Evolutionary conservation across 306 rosid genomes (phyloP).

Genomic region (Inga leiocalycina): DNA sequence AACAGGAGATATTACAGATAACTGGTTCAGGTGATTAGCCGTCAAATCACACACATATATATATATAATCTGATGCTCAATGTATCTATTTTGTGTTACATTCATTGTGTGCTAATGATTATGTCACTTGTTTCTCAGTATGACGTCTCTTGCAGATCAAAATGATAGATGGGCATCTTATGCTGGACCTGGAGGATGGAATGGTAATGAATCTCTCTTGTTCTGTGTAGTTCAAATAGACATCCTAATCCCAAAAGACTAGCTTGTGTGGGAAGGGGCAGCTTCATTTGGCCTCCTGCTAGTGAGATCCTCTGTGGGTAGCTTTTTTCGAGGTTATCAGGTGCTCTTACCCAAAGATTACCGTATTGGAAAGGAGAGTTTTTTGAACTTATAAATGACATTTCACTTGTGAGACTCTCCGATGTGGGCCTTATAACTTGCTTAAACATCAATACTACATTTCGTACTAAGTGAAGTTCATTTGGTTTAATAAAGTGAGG

Average conservation of each 20-base stretch:
- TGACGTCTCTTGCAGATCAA: conserved; percentile 60
- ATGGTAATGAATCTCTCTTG: conserved; percentile 45
- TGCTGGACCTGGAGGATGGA: conserved; percentile 80
- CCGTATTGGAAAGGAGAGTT: too few relatives aligned
- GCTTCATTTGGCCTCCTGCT: too few relatives aligned
- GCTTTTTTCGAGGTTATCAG: too few relatives aligned
- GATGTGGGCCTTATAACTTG: too few relatives aligned
- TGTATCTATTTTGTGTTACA: not conserved
- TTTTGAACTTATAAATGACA: too few relatives aligned
- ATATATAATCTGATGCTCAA: not conserved
- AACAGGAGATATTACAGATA: conserved; percentile 55
- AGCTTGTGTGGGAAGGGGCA: too few relatives aligned
- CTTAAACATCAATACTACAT: not conserved
- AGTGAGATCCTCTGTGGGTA: too few relatives aligned
- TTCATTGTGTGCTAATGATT: not conserved
- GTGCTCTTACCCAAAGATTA: too few relatives aligned
- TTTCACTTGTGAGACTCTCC: too few relatives aligned
- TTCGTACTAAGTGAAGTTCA: not conserved
- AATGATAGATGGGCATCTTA: conserved; percentile 70
- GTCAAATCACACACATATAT: not conserved
- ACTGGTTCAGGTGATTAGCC: conserved; percentile 47
- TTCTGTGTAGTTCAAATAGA: not conserved
- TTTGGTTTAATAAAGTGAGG: not conserved
- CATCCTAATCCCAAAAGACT: too few relatives aligned
- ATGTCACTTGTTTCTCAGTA: conserved; percentile 33